These are phyloP conservation scores for Aureobasidium zeae DNA, from an alignment of 2,329 filamentous ascomycete genomes.

Conservation along the genomic window DNA sequence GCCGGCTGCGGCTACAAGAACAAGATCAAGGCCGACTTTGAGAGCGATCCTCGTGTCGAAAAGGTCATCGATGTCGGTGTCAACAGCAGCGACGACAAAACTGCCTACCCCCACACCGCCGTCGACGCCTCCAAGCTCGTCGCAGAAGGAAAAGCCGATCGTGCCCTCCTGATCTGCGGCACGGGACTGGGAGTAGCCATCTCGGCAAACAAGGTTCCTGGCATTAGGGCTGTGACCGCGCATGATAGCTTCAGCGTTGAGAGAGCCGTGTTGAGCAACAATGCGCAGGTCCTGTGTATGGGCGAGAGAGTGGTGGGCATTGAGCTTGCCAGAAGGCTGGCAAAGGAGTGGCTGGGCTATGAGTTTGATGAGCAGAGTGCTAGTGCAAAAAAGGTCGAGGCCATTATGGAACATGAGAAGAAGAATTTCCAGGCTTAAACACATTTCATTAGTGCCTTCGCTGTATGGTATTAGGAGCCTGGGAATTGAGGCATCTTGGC, in stretches of 20 bases:
- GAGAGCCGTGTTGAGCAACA: constrained; percentile 70
- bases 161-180: constrained; percentile 73
- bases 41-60: constrained; percentile 56
- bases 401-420: constrained; percentile 41
- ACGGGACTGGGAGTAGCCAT: constrained; percentile 84
- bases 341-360: constrained; percentile 76
- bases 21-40: constrained; percentile 63
- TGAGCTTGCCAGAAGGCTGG: constrained; percentile 68
- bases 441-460: too few relatives aligned
- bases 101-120: constrained; percentile 71
- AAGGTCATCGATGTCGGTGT: constrained; percentile 68
- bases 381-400: constrained; percentile 48
- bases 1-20: constrained; percentile 73
- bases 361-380: constrained; percentile 61
- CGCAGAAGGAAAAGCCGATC: constrained; percentile 57
- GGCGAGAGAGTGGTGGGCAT: constrained; percentile 75
- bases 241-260: constrained; percentile 78
- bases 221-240: constrained; percentile 77
- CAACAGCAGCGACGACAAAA: constrained; percentile 57
- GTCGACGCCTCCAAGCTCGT: constrained; percentile 61
- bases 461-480: too few relatives aligned
- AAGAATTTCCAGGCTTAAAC: constrained; percentile 25
- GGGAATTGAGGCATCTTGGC: constrained; percentile 14
- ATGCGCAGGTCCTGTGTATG: constrained; percentile 80
- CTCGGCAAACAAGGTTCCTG: constrained; percentile 77